phyloP scores from a whole-genome alignment of 1,284 basidiomycete genomes.

The Ustilago shanxiensis region DNA sequence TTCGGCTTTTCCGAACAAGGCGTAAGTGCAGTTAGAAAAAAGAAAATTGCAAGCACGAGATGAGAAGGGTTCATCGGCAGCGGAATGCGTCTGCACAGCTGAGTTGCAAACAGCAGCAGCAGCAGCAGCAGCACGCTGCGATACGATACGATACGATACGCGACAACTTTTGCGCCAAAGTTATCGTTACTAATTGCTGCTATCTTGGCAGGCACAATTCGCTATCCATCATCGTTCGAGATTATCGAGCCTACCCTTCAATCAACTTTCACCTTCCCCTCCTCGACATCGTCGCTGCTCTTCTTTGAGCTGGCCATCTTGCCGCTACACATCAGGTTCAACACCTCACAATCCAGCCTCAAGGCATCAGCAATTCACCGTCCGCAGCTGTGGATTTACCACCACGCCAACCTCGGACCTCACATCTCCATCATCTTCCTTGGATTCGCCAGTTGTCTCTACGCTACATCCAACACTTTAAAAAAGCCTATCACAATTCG shows the following conservation, averaged over 20 bases:
- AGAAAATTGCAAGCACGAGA: not conserved
- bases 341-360: not conserved
- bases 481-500: too few species aligned
- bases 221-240: not conserved
- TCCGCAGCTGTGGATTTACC: not conserved
- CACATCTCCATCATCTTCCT: not conserved
- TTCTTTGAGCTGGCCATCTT: constrained; percentile 11
- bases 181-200: not conserved
- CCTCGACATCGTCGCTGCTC: constrained; percentile 26
- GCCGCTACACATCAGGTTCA: not conserved
- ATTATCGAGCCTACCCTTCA: too few species aligned
- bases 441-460: too few species aligned
- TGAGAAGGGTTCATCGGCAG: constrained; percentile 11
- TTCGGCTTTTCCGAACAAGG: constrained; percentile 6
- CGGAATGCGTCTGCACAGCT: not conserved
- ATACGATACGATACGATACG: not conserved
- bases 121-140: constrained; percentile 3
- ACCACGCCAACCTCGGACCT: not conserved
- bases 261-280: not conserved
- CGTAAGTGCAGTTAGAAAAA: not conserved
- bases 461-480: too few species aligned
- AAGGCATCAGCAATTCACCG: not conserved
- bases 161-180: not conserved
- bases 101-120: too few species aligned
- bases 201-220: not conserved